Percentiles rank a stretch among this genome's conserved stretches.
Conservation (phyloP, 2,329 filamentous ascomycete species). For the Bipolaris sorokiniana region DNA sequence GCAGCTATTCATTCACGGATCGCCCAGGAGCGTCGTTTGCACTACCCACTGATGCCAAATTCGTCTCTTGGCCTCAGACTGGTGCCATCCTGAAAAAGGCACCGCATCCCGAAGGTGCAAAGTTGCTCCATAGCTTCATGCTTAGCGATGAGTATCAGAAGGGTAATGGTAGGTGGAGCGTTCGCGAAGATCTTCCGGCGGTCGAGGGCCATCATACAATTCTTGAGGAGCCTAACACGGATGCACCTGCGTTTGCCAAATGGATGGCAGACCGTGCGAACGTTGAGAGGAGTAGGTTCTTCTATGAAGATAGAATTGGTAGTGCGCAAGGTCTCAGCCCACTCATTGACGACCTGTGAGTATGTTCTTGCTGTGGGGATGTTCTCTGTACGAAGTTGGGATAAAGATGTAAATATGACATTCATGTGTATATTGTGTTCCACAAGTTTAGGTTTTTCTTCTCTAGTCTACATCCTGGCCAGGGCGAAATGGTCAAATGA, state of each 20-base stretch:
- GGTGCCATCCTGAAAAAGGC: conserved; percentile 58
- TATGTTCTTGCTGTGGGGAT: not conserved
- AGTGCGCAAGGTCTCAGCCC: conserved; percentile 53
- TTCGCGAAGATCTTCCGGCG: conserved; percentile 41
- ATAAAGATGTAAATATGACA: not conserved
- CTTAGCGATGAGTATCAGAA: conserved; percentile 52
- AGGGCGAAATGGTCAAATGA: too few relatives aligned
- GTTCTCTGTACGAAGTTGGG: not conserved
- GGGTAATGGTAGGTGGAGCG: conserved; percentile 45
- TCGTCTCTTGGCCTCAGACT: conserved; percentile 58
- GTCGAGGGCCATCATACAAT: conserved; percentile 39
- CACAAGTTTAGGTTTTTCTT: too few relatives aligned
- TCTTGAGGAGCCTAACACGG: conserved; percentile 43
- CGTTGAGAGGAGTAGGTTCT: conserved; percentile 54
- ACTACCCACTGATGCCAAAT: conserved; percentile 48
- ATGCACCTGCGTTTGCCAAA: conserved; percentile 48
- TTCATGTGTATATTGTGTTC: not conserved
- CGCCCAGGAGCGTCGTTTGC: conserved; percentile 2
- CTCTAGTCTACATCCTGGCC: too few relatives aligned
- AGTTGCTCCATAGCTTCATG: conserved; percentile 58
- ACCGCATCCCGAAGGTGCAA: conserved; percentile 59
- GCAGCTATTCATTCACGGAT: not conserved
- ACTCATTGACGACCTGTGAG: conserved; percentile 29
- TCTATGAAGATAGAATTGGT: conserved; percentile 53
- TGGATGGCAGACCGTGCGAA: conserved; percentile 53